Evolutionary conservation across 768 basidiomycete genomes (phyloP).

Genomic region (Rhizopogon vinicolor): DNA sequence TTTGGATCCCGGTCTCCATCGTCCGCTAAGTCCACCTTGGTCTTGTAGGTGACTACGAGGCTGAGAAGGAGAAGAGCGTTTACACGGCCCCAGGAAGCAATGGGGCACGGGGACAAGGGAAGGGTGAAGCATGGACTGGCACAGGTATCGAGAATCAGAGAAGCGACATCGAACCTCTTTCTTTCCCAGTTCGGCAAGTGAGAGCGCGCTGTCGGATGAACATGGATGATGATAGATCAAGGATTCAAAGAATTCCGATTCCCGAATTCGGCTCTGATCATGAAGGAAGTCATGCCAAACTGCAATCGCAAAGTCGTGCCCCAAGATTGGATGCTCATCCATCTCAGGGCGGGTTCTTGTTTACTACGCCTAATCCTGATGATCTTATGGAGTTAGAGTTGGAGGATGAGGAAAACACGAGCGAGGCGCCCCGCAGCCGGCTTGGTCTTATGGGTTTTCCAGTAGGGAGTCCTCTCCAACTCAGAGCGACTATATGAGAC

Average conservation of each 20-base stretch:
- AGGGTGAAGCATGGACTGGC: neutral
- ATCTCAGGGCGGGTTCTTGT: conserved; percentile 7
- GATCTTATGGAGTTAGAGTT: conserved; percentile 6
- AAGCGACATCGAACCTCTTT: neutral
- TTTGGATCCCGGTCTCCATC: no score
- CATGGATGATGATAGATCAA: neutral
- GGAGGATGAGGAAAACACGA: no score
- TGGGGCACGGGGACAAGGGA: conserved; percentile 9
- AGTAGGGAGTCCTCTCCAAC: neutral
- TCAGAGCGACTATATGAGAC: no score
- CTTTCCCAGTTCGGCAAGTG: neutral
- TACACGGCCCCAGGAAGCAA: no score
- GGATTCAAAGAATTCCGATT: neutral
- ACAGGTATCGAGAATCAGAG: neutral
- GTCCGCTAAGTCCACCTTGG: no score
- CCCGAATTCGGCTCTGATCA: no score
- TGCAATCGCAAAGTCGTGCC: no score
- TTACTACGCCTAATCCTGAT: conserved; percentile 20
- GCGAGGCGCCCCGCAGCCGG: no score
- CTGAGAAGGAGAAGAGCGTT: no score
- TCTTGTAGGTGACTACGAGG: neutral
- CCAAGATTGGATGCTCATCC: no score
- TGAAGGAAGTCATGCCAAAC: no score
- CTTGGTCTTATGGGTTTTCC: no score
- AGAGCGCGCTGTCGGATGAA: neutral